Base-by-base conservation (phyloP, 2,329 filamentous ascomycete genomes). In the Dendryphion nanum region DNA sequence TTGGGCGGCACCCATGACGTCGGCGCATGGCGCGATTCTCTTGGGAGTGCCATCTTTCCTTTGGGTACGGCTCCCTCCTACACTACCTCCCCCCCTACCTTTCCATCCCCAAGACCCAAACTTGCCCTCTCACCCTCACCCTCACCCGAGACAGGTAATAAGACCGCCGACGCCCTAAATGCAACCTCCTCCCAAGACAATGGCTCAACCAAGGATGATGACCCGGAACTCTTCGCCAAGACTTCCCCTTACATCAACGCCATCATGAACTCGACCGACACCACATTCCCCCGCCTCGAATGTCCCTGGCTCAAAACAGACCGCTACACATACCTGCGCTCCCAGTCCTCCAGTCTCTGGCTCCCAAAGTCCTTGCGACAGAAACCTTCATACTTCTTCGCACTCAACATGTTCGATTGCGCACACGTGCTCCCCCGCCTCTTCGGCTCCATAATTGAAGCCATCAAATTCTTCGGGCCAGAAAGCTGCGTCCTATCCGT, bases 401-500 rank as follows among this genome's bases (percentile, higher is more conserved):
- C 76, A 0, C 60, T 81, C 18, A 67, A 81, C 45, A 53, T 81
- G 12, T 67, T 71, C 21, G 55, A 79, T 39, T 66, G 66, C 35
- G 48, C 67, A 2, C 31, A 53, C 0, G 47, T 79, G 3, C 68
- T 81, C 5, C 72, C 76, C 0, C 70, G 73, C 1, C 62, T 81
- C 2, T 49, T 81, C 8, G 72, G 75, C 2, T 75, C 72, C 18
- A 64, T 81, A 7, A 42, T 81, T 18, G 70, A 79, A 45, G 64
- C 63, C 1, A 68, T 76, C 4, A 61, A 53, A 1, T 77, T 75
- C 47, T 66, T 81, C 0, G 76, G 77, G 1, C 69, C 74, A 0
- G 44, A 69, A 8, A 65, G 67, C 37, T 81, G 76, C 47, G 73
- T 69, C 0, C 57, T 81, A 1, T 79, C 76, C 1, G 72, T 81